Evolutionary conservation across 441 rosid genomes (phyloP).

Genomic region (Jatropha podagrica): DNA sequence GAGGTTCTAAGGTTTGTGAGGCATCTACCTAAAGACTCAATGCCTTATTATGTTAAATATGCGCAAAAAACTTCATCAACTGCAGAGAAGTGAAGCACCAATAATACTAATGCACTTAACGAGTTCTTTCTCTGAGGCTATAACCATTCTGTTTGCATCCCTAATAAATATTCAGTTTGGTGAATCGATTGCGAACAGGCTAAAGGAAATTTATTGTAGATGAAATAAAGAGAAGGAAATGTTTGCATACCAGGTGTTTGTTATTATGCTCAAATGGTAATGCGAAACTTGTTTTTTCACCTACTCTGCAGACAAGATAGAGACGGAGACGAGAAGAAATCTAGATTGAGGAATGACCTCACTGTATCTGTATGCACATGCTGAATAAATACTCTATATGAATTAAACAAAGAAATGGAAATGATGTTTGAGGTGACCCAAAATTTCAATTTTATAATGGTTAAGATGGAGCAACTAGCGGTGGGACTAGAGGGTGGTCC

Average conservation of each 20-base stretch:
- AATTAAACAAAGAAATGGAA: too few species aligned
- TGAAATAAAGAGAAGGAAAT: neutral
- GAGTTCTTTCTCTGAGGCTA: constrained; percentile 83
- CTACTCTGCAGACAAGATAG: too few species aligned
- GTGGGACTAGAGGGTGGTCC: too few species aligned
- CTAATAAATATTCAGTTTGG: constrained; percentile 82
- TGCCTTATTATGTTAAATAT: constrained; percentile 88
- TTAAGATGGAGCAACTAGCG: too few species aligned
- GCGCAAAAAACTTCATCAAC: constrained; percentile 86
- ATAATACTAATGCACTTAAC: constrained; percentile 51
- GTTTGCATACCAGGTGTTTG: constrained; percentile 43
- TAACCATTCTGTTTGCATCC: constrained; percentile 88
- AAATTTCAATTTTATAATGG: too few species aligned
- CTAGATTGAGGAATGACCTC: too few species aligned
- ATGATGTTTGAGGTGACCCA: too few species aligned
- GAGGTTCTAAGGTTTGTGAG: constrained; percentile 72
- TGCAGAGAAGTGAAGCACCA: constrained; percentile 1
- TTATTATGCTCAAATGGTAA: constrained; percentile 28
- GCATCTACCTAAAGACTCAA: constrained; percentile 68
- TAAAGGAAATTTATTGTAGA: constrained; percentile 53
- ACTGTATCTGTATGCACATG: too few species aligned
- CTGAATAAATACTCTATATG: too few species aligned
- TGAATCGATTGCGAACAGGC: constrained; percentile 58
- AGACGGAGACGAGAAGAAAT: too few species aligned
- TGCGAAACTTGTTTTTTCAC: neutral